A percentile compares a stretch with the other conserved stretches of the same genome.
These are phyloP conservation scores for Sporothrix curviconia DNA, from an alignment of 2,329 filamentous ascomycete genomes.

Conservation along the genomic window DNA sequence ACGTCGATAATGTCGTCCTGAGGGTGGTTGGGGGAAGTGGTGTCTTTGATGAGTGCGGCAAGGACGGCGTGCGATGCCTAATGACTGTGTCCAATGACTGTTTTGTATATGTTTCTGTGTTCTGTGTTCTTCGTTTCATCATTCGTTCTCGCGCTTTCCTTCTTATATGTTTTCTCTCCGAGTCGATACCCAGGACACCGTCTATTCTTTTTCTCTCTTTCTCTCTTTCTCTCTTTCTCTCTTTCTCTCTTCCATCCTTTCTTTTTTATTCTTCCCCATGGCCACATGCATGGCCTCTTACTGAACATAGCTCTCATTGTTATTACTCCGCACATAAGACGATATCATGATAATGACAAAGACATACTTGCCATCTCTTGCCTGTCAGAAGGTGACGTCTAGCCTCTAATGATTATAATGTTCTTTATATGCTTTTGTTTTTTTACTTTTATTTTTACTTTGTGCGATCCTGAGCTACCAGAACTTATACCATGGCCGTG, in stretches of 20 bases:
- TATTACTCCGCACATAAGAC: too few species aligned
- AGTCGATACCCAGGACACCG: constrained; percentile 1
- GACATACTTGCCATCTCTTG: too few species aligned
- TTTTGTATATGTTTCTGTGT: background rate
- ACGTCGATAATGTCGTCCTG: constrained; percentile 26
- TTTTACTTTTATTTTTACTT: background rate
- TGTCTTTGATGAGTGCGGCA: background rate
- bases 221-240: background rate
- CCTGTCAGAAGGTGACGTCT: too few species aligned
- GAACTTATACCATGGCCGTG: constrained; percentile 49
- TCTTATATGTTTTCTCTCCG: background rate
- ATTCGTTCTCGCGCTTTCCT: background rate
- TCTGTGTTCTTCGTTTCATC: background rate
- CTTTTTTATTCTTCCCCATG: background rate
- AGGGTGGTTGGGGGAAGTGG: constrained; percentile 36
- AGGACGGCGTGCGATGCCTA: too few species aligned
- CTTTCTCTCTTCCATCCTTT: background rate
- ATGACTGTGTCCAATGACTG: background rate
- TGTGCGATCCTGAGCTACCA: constrained; percentile 35
- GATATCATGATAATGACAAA: too few species aligned
- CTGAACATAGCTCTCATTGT: too few species aligned
- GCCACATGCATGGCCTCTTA: background rate
- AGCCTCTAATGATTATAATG: too few species aligned
- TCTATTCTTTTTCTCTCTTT: background rate
- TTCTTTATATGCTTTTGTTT: background rate